A percentile compares a stretch with the other conserved stretches of the same genome.
phyloP scores from a whole-genome alignment of 345 rosid genomes.

The Dipteronia dyeriana region DNA sequence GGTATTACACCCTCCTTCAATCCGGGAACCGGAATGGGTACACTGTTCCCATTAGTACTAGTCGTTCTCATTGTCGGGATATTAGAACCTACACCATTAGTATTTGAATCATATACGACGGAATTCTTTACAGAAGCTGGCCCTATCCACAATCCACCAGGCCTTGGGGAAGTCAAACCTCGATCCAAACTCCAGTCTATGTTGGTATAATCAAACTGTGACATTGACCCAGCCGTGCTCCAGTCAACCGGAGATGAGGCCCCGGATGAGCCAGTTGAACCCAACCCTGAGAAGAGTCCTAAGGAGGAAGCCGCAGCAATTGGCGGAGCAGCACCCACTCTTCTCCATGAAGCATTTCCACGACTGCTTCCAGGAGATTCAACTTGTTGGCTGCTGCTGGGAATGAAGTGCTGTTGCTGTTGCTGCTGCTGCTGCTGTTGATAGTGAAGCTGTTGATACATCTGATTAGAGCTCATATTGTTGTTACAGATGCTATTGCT shows the following conservation, averaged over 20 bases:
- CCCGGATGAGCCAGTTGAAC: constrained; percentile 57
- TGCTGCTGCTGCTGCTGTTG: constrained; percentile 29
- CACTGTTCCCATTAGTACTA: constrained; percentile 38
- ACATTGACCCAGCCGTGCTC: constrained; percentile 57
- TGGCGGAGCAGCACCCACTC: constrained; percentile 48
- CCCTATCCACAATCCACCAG: constrained; percentile 47
- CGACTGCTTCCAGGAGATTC: constrained; percentile 48
- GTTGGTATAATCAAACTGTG: constrained; percentile 59
- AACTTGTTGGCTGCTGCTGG: constrained; percentile 35
- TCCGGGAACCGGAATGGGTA: constrained; percentile 41
- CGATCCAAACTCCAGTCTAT: constrained; percentile 86
- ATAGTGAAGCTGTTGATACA: constrained; percentile 57
- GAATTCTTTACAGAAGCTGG: constrained; percentile 34
- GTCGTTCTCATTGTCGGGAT: constrained; percentile 46
- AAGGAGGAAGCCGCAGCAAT: constrained; percentile 79
- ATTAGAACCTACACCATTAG: constrained; percentile 37
- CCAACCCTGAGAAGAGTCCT: constrained; percentile 72
- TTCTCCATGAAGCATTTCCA: constrained; percentile 58
- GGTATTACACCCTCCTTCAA: constrained; percentile 42
- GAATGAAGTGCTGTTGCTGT: constrained; percentile 53
- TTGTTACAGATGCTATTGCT: constrained; percentile 41
- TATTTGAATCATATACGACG: constrained; percentile 37
- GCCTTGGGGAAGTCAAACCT: constrained; percentile 42
- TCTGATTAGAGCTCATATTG: constrained; percentile 45
- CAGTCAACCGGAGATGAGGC: constrained; percentile 73